A percentile compares a stretch with the other conserved stretches of the same genome.
Evolutionary conservation across 176 grass and related monocot species (phyloP).

Genomic region (Coix lacrymajobi): DNA sequence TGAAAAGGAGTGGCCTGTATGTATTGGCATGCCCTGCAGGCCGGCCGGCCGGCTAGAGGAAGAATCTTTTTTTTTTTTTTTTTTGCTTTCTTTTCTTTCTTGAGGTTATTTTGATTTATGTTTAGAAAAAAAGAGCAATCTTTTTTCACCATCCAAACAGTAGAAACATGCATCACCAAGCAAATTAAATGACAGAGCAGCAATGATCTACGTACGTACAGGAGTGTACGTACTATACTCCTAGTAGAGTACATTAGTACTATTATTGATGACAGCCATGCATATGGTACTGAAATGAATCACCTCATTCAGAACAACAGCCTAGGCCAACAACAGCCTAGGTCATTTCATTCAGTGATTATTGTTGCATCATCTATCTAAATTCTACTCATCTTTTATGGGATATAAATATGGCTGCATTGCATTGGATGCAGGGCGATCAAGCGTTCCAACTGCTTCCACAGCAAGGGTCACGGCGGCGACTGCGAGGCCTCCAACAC

Average conservation of each 20-base stretch:
- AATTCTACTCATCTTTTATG: no score
- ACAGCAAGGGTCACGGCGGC: slow-evolving; percentile 42
- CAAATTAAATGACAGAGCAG: neutral
- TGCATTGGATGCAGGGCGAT: slow-evolving; percentile 74
- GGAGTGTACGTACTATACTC: no score
- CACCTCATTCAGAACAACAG: no score
- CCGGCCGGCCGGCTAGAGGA: no score
- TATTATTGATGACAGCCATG: neutral
- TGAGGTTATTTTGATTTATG: neutral
- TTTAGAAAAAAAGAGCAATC: neutral
- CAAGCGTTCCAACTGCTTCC: slow-evolving; percentile 75
- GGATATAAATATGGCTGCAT: no score
- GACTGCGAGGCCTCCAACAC: slow-evolving; percentile 42
- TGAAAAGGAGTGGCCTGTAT: slow-evolving; percentile 27
- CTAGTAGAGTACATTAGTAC: no score
- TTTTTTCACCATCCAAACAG: neutral
- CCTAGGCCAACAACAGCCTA: no score
- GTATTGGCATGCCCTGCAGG: slow-evolving; percentile 9
- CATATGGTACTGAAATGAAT: neutral
- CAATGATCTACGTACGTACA: no score
- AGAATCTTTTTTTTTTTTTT: neutral
- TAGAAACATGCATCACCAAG: neutral
- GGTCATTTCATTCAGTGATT: no score
- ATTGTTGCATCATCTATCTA: neutral
- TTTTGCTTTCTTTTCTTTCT: no score